phyloP scores from a whole-genome alignment of 1,284 basidiomycete species.

The Austroboletus niveus region DNA sequence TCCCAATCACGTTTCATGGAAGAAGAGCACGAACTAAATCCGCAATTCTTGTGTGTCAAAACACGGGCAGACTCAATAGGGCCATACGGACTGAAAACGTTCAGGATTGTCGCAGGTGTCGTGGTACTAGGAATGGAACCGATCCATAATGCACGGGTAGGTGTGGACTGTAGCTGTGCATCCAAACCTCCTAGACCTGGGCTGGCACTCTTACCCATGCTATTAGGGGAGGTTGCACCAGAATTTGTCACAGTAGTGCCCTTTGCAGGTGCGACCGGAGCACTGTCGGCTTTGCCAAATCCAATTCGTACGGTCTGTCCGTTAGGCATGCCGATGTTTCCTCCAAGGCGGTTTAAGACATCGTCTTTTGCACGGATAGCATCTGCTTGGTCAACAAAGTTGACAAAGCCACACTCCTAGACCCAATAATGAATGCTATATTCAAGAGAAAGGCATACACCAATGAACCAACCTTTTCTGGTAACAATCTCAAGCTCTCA shows the following conservation, averaged over 20 bases:
- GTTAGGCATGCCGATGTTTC: conserved; percentile 90
- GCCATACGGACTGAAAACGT: conserved; percentile 94
- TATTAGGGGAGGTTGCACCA: conserved; percentile 62
- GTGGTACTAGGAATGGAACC: conserved; percentile 93
- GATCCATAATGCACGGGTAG: conserved; percentile 93
- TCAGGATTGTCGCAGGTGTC: conserved; percentile 88
- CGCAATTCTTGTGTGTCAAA: conserved; percentile 95
- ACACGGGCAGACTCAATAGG: conserved; percentile 96
- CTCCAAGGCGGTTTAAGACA: conserved; percentile 90
- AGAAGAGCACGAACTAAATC: conserved; percentile 64
- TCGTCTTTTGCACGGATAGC: conserved; percentile 96
- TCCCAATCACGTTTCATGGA: background rate
- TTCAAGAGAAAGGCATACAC: conserved; percentile 17
- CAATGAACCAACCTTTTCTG: conserved; percentile 83
- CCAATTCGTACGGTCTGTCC: conserved; percentile 95
- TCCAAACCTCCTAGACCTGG: conserved; percentile 64
- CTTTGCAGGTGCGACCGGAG: conserved; percentile 84
- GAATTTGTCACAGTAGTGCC: conserved; percentile 60
- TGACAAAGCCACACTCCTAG: conserved; percentile 98
- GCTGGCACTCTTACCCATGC: conserved; percentile 48
- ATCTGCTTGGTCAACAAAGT: conserved; percentile 93
- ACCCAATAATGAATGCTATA: conserved; percentile 9
- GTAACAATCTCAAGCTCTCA: conserved; percentile 89
- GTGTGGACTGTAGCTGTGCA: conserved; percentile 80
- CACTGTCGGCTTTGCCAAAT: conserved; percentile 95